A percentile compares a stretch with the other conserved stretches of the same genome.
phyloP scores from a whole-genome alignment of 805 yeast genomes.

The Ogataea degrootiae region DNA sequence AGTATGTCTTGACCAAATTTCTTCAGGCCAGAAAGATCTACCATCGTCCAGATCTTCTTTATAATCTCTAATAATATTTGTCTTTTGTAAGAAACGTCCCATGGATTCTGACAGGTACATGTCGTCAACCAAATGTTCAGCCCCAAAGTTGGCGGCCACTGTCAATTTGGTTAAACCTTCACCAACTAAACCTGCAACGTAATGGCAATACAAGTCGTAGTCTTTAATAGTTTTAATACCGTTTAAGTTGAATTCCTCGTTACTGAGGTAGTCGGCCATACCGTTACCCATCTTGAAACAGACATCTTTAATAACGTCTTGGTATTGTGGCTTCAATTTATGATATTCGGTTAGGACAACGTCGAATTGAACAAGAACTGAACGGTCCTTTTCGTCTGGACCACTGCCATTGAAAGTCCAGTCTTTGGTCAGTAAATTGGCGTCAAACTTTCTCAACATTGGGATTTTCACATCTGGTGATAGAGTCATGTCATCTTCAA shows the following conservation, averaged over 20 bases:
- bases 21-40: conserved; percentile 94
- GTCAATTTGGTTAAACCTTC: conserved; percentile 87
- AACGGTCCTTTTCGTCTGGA: conserved; percentile 75
- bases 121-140: conserved; percentile 45
- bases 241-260: conserved; percentile 69
- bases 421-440: conserved; percentile 55
- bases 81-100: conserved; percentile 95
- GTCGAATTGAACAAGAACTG: conserved; percentile 77
- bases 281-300: conserved; percentile 92
- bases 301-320: conserved; percentile 71
- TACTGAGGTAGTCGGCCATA: conserved; percentile 88
- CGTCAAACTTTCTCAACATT: conserved; percentile 61
- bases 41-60: conserved; percentile 89
- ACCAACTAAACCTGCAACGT: conserved; percentile 97
- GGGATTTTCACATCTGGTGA: conserved; percentile 70
- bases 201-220: conserved; percentile 89
- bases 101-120: conserved; percentile 68
- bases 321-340: conserved; percentile 67
- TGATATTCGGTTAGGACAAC: conserved; percentile 66
- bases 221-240: conserved; percentile 79
- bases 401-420: conserved; percentile 81
- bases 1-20: conserved; percentile 86
- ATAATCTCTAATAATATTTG: conserved; percentile 93
- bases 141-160: conserved; percentile 69
- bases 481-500: conserved; percentile 93